phyloP scores from a whole-genome alignment of 306 rosid genomes.

The Ochetophila trinervis region DNA sequence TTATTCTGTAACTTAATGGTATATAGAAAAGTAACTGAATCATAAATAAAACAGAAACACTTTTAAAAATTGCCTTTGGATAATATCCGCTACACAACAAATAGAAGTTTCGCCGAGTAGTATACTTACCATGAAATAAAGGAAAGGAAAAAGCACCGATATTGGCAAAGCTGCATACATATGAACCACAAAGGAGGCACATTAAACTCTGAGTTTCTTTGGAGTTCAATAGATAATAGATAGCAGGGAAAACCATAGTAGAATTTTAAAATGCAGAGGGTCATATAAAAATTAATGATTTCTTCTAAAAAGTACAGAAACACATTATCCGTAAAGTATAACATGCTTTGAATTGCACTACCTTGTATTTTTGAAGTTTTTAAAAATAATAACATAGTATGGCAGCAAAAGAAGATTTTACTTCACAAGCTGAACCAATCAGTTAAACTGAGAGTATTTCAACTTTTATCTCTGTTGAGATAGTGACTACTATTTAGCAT shows the following conservation, averaged over 20 bases:
- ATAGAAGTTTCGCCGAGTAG: neutral
- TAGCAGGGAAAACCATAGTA: neutral
- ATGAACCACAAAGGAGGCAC: neutral
- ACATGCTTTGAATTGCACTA: too few relatives aligned
- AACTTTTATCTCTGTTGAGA: too few relatives aligned
- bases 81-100: neutral
- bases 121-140: slow-evolving; percentile 46
- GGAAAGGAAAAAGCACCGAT: slow-evolving; percentile 42
- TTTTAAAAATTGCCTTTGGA: neutral
- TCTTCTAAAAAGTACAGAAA: neutral
- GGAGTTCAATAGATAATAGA: neutral
- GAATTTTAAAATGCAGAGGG: neutral
- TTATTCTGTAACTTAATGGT: neutral
- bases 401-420: too few relatives aligned
- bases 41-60: neutral
- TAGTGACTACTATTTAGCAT: too few relatives aligned
- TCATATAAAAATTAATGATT: neutral
- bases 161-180: slow-evolving; percentile 43
- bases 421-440: too few relatives aligned
- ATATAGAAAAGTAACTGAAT: neutral
- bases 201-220: neutral
- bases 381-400: too few relatives aligned
- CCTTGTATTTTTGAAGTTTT: too few relatives aligned
- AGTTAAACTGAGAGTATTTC: too few relatives aligned
- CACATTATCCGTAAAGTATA: neutral